These are phyloP conservation scores for Lipomyces kockii DNA, from an alignment of 805 yeast species.

Conservation along the genomic window DNA sequence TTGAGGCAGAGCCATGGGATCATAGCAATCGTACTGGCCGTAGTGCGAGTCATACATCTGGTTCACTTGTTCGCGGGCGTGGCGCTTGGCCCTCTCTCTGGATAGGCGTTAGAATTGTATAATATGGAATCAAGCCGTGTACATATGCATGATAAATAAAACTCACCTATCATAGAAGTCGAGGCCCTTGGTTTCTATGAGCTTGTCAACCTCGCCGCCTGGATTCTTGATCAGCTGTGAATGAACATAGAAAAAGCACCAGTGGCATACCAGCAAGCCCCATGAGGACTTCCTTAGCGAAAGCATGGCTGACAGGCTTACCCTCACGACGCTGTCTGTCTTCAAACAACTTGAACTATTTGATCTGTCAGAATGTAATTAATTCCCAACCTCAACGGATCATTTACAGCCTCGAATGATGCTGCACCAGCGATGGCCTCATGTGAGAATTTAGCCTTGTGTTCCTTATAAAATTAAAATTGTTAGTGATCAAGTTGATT, in stretches of 20 bases:
- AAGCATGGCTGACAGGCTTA: conserved; percentile 41
- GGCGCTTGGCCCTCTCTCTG: conserved; percentile 35
- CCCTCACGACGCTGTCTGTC: conserved; percentile 43
- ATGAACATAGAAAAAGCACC: not conserved
- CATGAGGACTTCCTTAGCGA: conserved; percentile 42
- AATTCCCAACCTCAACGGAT: not conserved
- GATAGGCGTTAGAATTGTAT: not conserved
- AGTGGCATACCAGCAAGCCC: conserved; percentile 39
- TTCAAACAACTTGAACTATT: conserved; percentile 39
- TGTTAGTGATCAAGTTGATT: not conserved
- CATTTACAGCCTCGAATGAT: conserved; percentile 40
- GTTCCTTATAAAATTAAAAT: conserved; percentile 27
- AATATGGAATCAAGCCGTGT: not conserved
- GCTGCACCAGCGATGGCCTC: conserved; percentile 44
- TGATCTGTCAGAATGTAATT: not conserved
- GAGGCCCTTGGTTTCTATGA: conserved; percentile 43
- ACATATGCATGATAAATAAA: not conserved
- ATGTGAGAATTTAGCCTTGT: conserved; percentile 41
- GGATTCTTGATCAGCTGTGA: not conserved
- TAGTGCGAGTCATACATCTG: conserved; percentile 42
- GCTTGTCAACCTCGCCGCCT: conserved; percentile 43
- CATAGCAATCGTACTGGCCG: conserved; percentile 39
- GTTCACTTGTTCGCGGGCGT: conserved; percentile 39
- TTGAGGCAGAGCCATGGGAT: conserved; percentile 17
- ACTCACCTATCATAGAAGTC: conserved; percentile 38